Base-by-base conservation (phyloP, 2,329 filamentous ascomycete species). In the Neoarthrinium moseri region DNA sequence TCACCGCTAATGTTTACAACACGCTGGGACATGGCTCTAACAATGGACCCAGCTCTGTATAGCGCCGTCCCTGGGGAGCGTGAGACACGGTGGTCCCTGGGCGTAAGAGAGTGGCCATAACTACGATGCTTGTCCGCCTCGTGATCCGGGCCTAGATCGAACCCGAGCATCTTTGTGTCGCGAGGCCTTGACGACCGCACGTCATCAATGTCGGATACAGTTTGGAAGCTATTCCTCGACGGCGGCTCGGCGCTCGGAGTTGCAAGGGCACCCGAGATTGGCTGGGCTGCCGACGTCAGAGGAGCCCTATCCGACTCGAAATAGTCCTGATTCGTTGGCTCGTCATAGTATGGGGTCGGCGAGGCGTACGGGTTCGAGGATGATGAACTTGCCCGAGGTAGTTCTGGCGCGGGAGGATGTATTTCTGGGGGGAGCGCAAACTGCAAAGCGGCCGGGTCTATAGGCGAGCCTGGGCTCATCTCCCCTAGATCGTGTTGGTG, bases 1-100 rank as follows among this genome's bases (percentile, higher is more conserved):
- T 97, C 94, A 62, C 95, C 95, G 68, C 91, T 96, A 57, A 99
- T 81, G 61, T 97, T 97, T 60, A 99, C 94, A 46, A 99, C 91
- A 72, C 94, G 89, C 70, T 96, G 91, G 24, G 95, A 97, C 83
- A 99, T 95, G 51, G 83, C 83, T 53, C 87, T 81, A 67, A 91
- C 81, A 56, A 91, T 89, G 7, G 87, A 89, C 35, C 87, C 81
- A 50, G 87, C 87, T 55, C 83, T 77, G 20, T 78, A 80, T 43
- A 91, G 65, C 10, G 81, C 77, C 7, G 79, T 76, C 15, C 84
- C 84, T 2, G 80, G 73, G 2, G 85, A 83, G 30, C 84, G 73
- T 34, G 86, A 86, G 35, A 77, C 71, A 43, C 75, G 72, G 48
- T 69, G 65, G 20, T 74, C 74, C 17, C 68, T 71, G 6, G 81